Conservation (phyloP, 202 grass and related monocot species). For the Tripidium arundinaceum region DNA sequence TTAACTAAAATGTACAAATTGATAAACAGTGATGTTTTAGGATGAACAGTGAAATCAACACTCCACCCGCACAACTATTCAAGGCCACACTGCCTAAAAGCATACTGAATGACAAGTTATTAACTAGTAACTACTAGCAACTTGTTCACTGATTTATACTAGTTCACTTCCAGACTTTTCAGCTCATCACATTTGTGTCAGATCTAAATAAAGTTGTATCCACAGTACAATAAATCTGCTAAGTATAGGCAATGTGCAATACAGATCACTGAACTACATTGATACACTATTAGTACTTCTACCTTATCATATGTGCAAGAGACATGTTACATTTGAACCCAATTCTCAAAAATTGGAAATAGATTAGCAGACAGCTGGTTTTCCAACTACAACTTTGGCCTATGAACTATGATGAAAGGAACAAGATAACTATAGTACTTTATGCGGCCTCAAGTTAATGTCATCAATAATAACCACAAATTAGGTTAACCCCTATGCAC, state of each 20-base stretch:
- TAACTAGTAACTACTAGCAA: background rate
- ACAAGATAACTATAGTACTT: background rate
- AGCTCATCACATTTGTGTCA: background rate
- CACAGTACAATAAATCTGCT: background rate
- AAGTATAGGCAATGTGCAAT: background rate
- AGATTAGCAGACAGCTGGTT: background rate
- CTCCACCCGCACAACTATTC: background rate
- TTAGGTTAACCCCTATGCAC: background rate
- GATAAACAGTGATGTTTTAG: background rate
- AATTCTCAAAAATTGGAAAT: constrained; percentile 16
- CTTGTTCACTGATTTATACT: background rate
- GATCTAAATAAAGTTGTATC: background rate
- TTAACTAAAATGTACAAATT: background rate
- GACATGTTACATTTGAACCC: background rate
- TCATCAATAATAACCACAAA: background rate
- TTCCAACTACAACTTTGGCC: background rate
- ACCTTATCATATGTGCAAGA: background rate
- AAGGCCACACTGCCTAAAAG: background rate
- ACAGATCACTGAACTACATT: background rate
- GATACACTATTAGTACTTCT: background rate
- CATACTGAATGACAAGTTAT: background rate
- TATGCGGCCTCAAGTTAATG: background rate
- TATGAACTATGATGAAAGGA: background rate
- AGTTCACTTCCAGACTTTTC: background rate
- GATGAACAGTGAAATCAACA: background rate